Evolutionary conservation across 2,329 filamentous ascomycete genomes (phyloP), one percentile per base, ranked within the genome.

Genomic region (Pestalotiopsis sp.): DNA sequence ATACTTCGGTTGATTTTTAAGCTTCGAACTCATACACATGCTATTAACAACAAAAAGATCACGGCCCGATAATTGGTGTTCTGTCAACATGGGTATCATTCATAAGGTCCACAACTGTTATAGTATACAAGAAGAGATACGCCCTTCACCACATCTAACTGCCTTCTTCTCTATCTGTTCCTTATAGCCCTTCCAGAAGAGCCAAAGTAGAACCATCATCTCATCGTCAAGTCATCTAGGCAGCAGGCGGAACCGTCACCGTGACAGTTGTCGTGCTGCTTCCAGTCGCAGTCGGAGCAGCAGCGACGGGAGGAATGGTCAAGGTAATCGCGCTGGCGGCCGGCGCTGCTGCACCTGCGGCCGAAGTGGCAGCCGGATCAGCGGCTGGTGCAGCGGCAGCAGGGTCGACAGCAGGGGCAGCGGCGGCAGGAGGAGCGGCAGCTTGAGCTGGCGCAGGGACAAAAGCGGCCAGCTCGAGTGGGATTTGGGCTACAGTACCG

Each of bases 391-490:
- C n/a, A 3, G 69, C 60, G 12, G 45, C 60, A 17, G 60, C 59
- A n/a, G 67, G 59, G 3, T 70, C 56, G 7, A 67, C 27, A 13
- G 67, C 69, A 5, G 73, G 67, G 25, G 70, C 59, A 17, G 69
- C 69, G 5, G 67, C 68, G 14, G 70, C 11, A 66, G 57, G 41
- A 14, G 68, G 36, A 17, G 52, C 41, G 9, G 3, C 71, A 13
- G 68, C 56, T 49, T 76, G 1, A 0, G 70, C 67, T 3, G 75
- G 69, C 3, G 75, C 73, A 4, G 75, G 74, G 7, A 73, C 70
- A 57, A 78, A 78, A 1, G 75, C 76, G 2, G 77, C 77, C 4
- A 71, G 72, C 3, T 73, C 76, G 1, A 79, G 70, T 2, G 76
- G 74, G 23, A 79, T 78, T 57, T 73, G 70, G 12, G 71, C 76